A percentile compares a stretch with the other conserved stretches of the same genome.
Conservation (phyloP, 805 yeast genomes). For the Ogataea nakhonphanomensis region DNA sequence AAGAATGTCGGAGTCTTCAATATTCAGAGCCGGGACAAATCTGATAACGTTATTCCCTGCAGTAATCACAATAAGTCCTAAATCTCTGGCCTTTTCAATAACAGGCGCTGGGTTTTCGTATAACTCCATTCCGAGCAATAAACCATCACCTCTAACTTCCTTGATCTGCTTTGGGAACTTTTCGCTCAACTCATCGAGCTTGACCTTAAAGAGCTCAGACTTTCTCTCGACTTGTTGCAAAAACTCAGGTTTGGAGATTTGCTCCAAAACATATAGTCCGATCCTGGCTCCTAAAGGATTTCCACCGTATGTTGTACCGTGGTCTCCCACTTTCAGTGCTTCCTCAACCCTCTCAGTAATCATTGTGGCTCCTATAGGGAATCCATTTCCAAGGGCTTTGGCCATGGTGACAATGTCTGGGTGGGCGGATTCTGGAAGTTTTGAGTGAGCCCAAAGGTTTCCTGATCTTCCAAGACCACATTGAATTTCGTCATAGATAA, state of each 20-base stretch:
- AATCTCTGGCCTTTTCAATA: slow-evolving; percentile 67
- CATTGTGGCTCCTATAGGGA: slow-evolving; percentile 93
- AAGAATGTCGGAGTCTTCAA: slow-evolving; percentile 61
- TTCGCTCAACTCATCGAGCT: slow-evolving; percentile 47
- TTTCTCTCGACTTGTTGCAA: slow-evolving; percentile 57
- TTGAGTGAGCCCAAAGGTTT: slow-evolving; percentile 85
- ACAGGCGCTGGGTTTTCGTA: slow-evolving; percentile 57
- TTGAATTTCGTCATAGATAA: slow-evolving; percentile 94
- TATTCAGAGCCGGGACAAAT: slow-evolving; percentile 88
- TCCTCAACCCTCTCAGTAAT: slow-evolving; percentile 75
- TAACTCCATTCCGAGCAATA: slow-evolving; percentile 81
- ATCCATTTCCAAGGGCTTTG: slow-evolving; percentile 95
- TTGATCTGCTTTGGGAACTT: slow-evolving; percentile 59
- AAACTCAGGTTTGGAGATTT: slow-evolving; percentile 59
- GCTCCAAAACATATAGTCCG: slow-evolving; percentile 70
- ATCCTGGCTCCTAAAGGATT: slow-evolving; percentile 88
- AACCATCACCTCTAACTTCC: slow-evolving; percentile 84
- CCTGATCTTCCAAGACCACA: slow-evolving; percentile 96
- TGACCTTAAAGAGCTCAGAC: slow-evolving; percentile 52
- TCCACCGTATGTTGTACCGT: slow-evolving; percentile 97
- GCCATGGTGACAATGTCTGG: slow-evolving; percentile 96
- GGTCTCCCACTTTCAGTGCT: slow-evolving; percentile 83
- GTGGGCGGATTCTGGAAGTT: slow-evolving; percentile 73
- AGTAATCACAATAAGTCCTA: slow-evolving; percentile 80
- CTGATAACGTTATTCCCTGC: slow-evolving; percentile 92